phyloP scores from a whole-genome alignment of 768 basidiomycete genomes.

The Hygrocybe punicea region DNA sequence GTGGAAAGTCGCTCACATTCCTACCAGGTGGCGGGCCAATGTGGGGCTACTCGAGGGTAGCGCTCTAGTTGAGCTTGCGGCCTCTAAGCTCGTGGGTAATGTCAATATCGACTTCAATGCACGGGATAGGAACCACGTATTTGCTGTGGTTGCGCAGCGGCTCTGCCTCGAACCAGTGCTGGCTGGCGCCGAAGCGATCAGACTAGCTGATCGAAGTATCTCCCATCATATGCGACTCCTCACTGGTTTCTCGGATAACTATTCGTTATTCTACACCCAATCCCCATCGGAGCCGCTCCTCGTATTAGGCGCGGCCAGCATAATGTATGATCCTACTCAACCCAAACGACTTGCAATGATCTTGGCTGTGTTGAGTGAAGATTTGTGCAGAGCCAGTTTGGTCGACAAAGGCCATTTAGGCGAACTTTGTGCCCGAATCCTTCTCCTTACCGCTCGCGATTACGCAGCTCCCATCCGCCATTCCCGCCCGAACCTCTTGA shows the following conservation, averaged over 20 bases:
- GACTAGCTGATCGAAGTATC: slow-evolving; percentile 16
- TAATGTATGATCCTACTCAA: slow-evolving; percentile 6
- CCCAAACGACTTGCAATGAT: slow-evolving; percentile 3
- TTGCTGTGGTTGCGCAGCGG: slow-evolving; percentile 14
- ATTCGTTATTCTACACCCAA: slow-evolving; percentile 9
- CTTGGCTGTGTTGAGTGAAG: slow-evolving; percentile 12
- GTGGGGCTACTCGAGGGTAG: background rate
- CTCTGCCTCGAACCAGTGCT: slow-evolving; percentile 16
- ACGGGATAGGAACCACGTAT: background rate
- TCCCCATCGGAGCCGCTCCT: slow-evolving; percentile 18
- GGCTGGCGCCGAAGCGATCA: slow-evolving; percentile 10
- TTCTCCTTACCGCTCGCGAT: slow-evolving; percentile 15
- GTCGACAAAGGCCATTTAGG: slow-evolving; percentile 17
- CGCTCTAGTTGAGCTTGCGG: background rate
- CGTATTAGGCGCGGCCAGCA: slow-evolving; percentile 9
- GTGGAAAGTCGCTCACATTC: background rate
- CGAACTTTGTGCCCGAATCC: slow-evolving; percentile 15
- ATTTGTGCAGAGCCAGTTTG: slow-evolving; percentile 14
- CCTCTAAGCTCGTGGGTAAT: background rate
- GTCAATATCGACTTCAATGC: background rate
- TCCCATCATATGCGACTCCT: slow-evolving; percentile 18
- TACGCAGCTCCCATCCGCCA: slow-evolving; percentile 10
- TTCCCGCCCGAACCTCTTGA: slow-evolving; percentile 3
- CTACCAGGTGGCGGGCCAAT: background rate
- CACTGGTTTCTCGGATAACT: slow-evolving; percentile 12